Base-by-base conservation (phyloP, 2,329 filamentous ascomycete genomes). In the Pestalotiopsis sp. region DNA sequence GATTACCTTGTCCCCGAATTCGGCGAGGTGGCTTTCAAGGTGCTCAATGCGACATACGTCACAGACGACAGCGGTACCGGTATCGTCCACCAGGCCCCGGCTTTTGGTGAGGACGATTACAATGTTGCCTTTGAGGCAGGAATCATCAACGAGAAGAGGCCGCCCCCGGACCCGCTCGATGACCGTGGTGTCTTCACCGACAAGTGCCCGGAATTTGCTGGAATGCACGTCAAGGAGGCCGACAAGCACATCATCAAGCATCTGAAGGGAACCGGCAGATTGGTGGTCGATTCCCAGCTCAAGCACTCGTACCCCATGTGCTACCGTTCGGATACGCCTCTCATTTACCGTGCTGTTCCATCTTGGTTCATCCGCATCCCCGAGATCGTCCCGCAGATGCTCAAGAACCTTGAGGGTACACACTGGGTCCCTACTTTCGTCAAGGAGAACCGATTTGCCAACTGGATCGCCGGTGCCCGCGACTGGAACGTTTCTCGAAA, bases 401-500 rank as follows among this genome's bases (percentile, higher is more conserved):
- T 98, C n/a, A 86, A 93, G 75, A 96, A 95, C 73, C 95, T 98
- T 69, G 92, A 97, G 76, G 88, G 89, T 14, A 96, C 94, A 7
- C 93, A 97, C 78, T 98, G 95, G 95, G 94, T 97, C 1, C 95
- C 95, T 1, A 90, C 88, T 1, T 93, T 93, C 74, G 94, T 98
- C 71, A 97, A 97, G 80, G 95, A 97, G 76, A 93, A 91, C 78
- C 90, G 95, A 14, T 98, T 98, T 76, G 89, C 91, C 61, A 96
- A 91, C 82, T 98, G 95, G 95, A 95, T 98, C 71, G 85, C 88
- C 69, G 95, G 95, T 77, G 95, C 95, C 14, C 91, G 92, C 69
- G 95, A 98, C 80, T 98, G 95, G 95, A 97, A 97, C 78, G 92
- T 98, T 39, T 96, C 94, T 67, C 88, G 95, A 73, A 97, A 97